Evolutionary conservation across 2,329 filamentous ascomycete genomes (phyloP), one percentile per base, ranked within the genome.

Genomic region (Malbranchea zuffiana): DNA sequence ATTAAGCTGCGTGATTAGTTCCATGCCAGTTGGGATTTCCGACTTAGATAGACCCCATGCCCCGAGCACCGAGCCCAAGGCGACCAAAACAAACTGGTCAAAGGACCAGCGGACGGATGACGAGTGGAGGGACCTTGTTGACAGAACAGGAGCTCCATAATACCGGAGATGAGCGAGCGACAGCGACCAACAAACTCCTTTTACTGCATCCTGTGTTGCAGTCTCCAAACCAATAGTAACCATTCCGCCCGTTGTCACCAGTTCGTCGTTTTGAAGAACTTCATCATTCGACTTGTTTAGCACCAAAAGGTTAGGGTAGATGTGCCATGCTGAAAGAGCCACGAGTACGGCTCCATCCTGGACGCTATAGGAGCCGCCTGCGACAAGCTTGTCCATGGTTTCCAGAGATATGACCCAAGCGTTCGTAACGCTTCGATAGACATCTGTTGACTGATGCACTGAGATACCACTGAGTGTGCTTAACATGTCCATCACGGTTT

Each of bases 281-380:
- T n/a, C n/a, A n/a, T n/a, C n/a, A n/a, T n/a, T n/a, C n/a, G n/a
- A n/a, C n/a, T 25, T 35, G 7, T 71, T 78, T 75, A 82, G 62
- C 80, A 79, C 46, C 1, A 40, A 35, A 7, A 61, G 44, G 25
- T 62, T 48, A 0, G 56, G 56, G 37, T 57, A 61, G 2, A 62
- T 16, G 44, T 62, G 58, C 59, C 55, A 62, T 0, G 57, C 37
- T 2, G 43, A 47, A 1, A 62, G 33, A 1, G 39, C 57, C 3
- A 59, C 39, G 1, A 63, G 39, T 1, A 54, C 42, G 2, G 47
- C 47, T 2, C 51, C 51, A 28, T 47, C 35, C 5, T 45, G 28
- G 6, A 49, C 46, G 6, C 33, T 20, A 19, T 55, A 51, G 2
- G 55, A 50, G 0, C 49, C 41, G 1, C 55, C 56, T 1, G 40